A percentile compares a stretch with the other conserved stretches of the same genome.
phyloP scores from a whole-genome alignment of 306 rosid species.

The Biancaea sappan region DNA sequence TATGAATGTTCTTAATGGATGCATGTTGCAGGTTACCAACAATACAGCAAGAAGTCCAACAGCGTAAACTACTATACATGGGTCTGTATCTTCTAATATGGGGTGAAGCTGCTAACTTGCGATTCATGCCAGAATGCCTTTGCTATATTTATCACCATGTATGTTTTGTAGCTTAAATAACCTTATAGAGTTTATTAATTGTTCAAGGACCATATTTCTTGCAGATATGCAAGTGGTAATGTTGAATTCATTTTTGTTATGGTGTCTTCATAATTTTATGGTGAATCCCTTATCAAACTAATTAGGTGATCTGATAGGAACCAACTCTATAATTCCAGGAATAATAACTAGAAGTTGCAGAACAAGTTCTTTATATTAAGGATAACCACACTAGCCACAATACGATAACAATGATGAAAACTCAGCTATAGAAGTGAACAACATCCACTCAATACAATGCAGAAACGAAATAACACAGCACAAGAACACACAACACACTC shows the following conservation, averaged over 20 bases:
- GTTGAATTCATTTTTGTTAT: not conserved
- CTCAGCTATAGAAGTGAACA: too few species aligned
- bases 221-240: not conserved
- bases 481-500: too few species aligned
- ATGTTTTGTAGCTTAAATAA: constrained; percentile 33
- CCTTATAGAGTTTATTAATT: constrained; percentile 1
- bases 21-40: constrained; percentile 84
- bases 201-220: not conserved
- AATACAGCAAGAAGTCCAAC: constrained; percentile 99
- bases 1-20: not conserved
- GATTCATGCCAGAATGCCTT: constrained; percentile 99
- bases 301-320: too few species aligned
- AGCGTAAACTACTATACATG: constrained; percentile 94
- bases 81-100: constrained; percentile 96
- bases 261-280: not conserved
- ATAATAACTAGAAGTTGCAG: too few species aligned
- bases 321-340: too few species aligned
- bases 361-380: too few species aligned
- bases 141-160: constrained; percentile 99
- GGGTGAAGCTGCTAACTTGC: constrained; percentile 99
- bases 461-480: too few species aligned
- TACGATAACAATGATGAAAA: too few species aligned
- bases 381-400: too few species aligned
- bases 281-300: not conserved
- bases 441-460: too few species aligned